phyloP scores from a whole-genome alignment of 139 green algal species.

The Chlamydomonas sp. region DNA sequence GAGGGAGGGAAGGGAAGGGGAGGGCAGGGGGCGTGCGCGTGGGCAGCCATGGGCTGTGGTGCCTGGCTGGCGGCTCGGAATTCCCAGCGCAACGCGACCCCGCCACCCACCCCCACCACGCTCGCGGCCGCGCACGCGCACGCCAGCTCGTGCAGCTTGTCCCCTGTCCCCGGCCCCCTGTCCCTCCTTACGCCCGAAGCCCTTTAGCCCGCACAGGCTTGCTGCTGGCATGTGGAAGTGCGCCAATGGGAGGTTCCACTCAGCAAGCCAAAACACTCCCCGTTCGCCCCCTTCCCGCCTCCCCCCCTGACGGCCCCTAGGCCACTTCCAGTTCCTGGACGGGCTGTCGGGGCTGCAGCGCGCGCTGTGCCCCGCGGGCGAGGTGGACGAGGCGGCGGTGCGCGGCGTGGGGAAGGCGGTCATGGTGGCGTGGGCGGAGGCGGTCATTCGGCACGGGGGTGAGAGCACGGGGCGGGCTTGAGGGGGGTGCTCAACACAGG shows the following conservation, averaged over 20 bases:
- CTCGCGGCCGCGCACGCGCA: too few species aligned
- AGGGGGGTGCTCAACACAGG: too few species aligned
- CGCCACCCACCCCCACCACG: background rate
- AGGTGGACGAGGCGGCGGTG: constrained; percentile 51
- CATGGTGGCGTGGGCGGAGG: constrained; percentile 85
- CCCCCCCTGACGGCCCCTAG: constrained; percentile 48
- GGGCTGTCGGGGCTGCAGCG: constrained; percentile 51
- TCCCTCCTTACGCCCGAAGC: too few species aligned
- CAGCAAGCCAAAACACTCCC: background rate
- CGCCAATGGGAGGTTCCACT: too few species aligned
- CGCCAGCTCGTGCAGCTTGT: too few species aligned
- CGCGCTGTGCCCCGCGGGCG: constrained; percentile 65
- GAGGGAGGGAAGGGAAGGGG: background rate
- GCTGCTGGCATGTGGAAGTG: too few species aligned
- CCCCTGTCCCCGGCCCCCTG: too few species aligned
- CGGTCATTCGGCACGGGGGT: constrained; percentile 55
- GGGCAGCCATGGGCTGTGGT: background rate
- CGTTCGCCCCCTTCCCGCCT: background rate
- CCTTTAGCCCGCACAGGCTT: too few species aligned
- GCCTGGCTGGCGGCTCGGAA: background rate
- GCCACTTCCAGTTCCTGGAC: constrained; percentile 87
- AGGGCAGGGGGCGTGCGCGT: background rate
- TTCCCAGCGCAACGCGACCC: background rate
- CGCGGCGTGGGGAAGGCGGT: constrained; percentile 59
- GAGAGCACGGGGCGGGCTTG: background rate